Evolutionary conservation across 176 grass and related monocot species (phyloP).

Genomic region (Tillandsia fasciculata): DNA sequence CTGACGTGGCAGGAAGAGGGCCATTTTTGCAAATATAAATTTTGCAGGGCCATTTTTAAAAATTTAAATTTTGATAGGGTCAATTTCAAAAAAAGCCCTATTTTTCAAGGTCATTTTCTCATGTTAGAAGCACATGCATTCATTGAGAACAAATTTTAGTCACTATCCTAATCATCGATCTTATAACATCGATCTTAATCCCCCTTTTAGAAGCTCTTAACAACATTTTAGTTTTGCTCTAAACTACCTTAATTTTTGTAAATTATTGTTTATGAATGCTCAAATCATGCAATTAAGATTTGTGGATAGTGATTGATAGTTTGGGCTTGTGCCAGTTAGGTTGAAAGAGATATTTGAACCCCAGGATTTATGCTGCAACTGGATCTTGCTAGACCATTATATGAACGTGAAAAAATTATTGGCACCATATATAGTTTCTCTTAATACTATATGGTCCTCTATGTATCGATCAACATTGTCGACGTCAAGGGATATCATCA

Average conservation of each 20-base stretch:
- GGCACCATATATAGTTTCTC: not conserved
- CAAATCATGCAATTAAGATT: not conserved
- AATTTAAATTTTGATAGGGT: too few relatives aligned
- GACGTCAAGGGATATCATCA: too few relatives aligned
- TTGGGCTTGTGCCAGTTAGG: not conserved
- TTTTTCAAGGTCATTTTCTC: not conserved
- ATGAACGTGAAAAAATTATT: not conserved
- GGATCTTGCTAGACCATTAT: not conserved
- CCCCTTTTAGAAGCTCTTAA: not conserved
- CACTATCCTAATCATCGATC: not conserved
- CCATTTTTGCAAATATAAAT: too few relatives aligned
- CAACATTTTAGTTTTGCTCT: not conserved
- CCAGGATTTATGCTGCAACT: not conserved
- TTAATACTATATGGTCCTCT: too few relatives aligned
- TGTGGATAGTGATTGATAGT: not conserved
- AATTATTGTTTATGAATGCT: not conserved
- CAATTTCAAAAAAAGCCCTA: too few relatives aligned
- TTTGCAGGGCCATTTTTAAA: too few relatives aligned
- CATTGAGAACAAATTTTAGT: not conserved
- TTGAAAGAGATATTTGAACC: slow-evolving; percentile 1
- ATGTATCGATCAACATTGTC: too few relatives aligned
- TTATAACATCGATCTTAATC: too few relatives aligned
- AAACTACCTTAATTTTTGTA: slow-evolving; percentile 4
- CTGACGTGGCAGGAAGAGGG: too few relatives aligned
- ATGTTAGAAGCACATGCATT: not conserved